Base-by-base conservation (phyloP, 139 green algal genomes). In the Haematococcus sp. region DNA sequence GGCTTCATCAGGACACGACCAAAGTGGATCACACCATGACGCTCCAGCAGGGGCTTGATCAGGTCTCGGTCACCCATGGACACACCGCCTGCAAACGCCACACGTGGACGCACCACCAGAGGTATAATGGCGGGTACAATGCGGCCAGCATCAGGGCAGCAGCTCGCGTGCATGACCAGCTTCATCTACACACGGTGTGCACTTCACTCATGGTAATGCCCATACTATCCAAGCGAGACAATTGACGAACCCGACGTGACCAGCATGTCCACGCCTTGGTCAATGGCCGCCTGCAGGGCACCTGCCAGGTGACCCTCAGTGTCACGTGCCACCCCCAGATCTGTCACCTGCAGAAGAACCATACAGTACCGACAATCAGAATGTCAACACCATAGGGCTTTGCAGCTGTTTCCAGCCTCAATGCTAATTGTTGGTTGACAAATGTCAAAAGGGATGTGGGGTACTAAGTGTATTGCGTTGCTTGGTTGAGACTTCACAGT, bases 31-130 rank as follows among this genome's bases (percentile, higher is more conserved):
- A 60, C 88, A 25, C 94, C 95, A 25, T 85, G 66, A 1, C 72
- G 71, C 82, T 95, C 88, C 68, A 98, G 83, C 56, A 98, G 76
- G 5, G 93, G 92, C 83, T 99, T 98, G 40, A 99, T 84, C 54
- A 95, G 89, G 85, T 99, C 96, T 31, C 86, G 78, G 71, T 98
- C 89, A 3, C 96, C 96, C 94, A 98, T 98, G 44, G 94, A 98
- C 40, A 99, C 95, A 3, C 94, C 96, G 27, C 95, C 94, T 94
- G 85, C 49, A 68, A n/a, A n/a, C n/a, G n/a, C n/a, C n/a, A n/a
- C n/a, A n/a, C n/a, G n/a, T 4, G 63, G 56, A 65, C 11, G 56
- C n/a, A n/a, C n/a, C n/a, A n/a, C n/a, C n/a, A n/a, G n/a, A n/a
- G n/a, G n/a, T n/a, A n/a, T 65, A 16, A 31, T 25, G 19, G 63